phyloP scores from a whole-genome alignment of 2,329 filamentous ascomycete species.

The Monosporascus sp. region DNA sequence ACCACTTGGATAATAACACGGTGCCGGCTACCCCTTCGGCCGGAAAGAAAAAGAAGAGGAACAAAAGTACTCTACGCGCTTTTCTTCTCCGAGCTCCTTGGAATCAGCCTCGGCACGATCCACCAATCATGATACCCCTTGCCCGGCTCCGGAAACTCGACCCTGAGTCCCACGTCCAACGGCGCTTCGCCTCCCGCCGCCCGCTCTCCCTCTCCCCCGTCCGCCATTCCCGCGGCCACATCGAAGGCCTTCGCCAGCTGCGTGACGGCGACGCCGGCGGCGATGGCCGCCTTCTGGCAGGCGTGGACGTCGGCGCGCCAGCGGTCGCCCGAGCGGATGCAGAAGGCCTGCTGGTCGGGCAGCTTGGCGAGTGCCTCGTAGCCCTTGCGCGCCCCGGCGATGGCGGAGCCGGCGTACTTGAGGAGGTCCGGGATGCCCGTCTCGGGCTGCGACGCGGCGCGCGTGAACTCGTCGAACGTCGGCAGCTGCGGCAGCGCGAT shows the following conservation, averaged over 20 bases:
- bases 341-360: slow-evolving; percentile 47
- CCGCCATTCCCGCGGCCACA: slow-evolving; percentile 16
- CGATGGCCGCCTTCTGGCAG: slow-evolving; percentile 65
- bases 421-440: slow-evolving; percentile 36
- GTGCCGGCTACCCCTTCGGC: neutral
- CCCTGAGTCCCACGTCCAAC: slow-evolving; percentile 34
- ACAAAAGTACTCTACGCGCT: neutral
- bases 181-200: slow-evolving; percentile 7
- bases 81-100: slow-evolving; percentile 7
- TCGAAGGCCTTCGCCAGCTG: slow-evolving; percentile 53
- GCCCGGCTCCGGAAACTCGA: slow-evolving; percentile 47
- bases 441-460: slow-evolving; percentile 36
- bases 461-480: slow-evolving; percentile 54
- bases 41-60: neutral
- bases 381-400: slow-evolving; percentile 45
- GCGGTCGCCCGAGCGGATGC: slow-evolving; percentile 51
- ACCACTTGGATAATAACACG: neutral
- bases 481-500: slow-evolving; percentile 66
- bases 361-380: slow-evolving; percentile 53
- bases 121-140: slow-evolving; percentile 60
- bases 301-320: slow-evolving; percentile 58
- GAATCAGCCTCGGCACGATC: slow-evolving; percentile 51
- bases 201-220: neutral
- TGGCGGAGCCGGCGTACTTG: slow-evolving; percentile 39
- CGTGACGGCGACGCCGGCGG: slow-evolving; percentile 59